Evolutionary conservation across 257 asterid species (phyloP).

Genomic region (Capsicum baccatum): DNA sequence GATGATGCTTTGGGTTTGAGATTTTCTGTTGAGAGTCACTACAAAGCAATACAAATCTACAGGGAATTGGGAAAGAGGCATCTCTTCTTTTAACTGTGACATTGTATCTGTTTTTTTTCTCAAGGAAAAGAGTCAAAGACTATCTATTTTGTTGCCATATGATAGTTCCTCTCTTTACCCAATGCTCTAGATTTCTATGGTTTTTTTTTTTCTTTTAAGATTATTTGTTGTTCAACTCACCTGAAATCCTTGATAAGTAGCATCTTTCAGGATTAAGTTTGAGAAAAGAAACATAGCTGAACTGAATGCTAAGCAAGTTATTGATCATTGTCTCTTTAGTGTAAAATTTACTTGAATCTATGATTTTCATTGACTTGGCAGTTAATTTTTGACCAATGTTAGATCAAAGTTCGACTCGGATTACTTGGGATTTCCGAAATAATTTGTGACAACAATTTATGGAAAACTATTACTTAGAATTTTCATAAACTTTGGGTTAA

Average conservation of each 20-base stretch:
- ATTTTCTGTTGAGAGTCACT: not conserved
- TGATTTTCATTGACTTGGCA: not conserved
- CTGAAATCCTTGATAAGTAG: not conserved
- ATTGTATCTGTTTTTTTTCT: not conserved
- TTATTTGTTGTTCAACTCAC: not conserved
- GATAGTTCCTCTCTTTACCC: not conserved
- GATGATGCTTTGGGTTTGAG: not conserved
- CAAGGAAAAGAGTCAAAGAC: not conserved
- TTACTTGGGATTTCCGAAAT: not conserved
- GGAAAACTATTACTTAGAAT: not conserved
- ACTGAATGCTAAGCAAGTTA: not conserved
- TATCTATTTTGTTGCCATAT: not conserved
- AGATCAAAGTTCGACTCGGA: not conserved
- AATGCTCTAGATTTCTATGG: constrained; percentile 1
- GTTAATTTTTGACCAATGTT: not conserved
- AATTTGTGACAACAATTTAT: not conserved
- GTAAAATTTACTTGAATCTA: not conserved
- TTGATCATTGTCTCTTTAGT: not conserved
- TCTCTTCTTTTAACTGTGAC: not conserved
- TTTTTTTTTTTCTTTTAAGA: not conserved
- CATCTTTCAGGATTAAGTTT: not conserved
- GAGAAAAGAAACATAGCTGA: not conserved
- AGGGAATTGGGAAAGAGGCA: not conserved
- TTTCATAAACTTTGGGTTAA: not conserved
- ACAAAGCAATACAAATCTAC: not conserved